Conservation (phyloP, 2,329 filamentous ascomycete species). For the Penicillium capsulatum region DNA sequence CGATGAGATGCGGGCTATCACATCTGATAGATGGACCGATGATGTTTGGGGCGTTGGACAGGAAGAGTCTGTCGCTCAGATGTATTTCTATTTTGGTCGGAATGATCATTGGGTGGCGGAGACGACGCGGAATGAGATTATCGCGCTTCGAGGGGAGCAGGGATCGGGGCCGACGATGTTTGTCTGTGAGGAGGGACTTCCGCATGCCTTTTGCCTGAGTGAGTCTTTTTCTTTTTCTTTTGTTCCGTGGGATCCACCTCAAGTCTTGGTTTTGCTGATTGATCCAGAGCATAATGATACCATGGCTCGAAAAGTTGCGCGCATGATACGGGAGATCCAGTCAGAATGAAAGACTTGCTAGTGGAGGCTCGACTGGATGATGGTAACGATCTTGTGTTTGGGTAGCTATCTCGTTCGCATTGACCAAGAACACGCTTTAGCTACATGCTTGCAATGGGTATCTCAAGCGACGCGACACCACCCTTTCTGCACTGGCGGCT, state of each 20-base stretch:
- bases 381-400: too few species aligned
- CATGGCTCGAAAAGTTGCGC: conserved; percentile 50
- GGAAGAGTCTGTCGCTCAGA: conserved; percentile 38
- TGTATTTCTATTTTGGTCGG: conserved; percentile 58
- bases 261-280: conserved; percentile 6
- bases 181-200: conserved; percentile 52
- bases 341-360: not conserved
- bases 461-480: conserved; percentile 18
- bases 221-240: conserved; percentile 24
- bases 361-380: too few species aligned
- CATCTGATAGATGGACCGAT: conserved; percentile 53
- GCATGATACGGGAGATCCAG: conserved; percentile 46
- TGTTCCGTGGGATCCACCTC: not conserved
- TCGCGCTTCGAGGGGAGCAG: conserved; percentile 41
- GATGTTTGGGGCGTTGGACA: conserved; percentile 55
- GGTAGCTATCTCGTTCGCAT: not conserved
- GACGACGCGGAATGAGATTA: conserved; percentile 53
- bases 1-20: conserved; percentile 56
- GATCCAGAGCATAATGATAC: conserved; percentile 39
- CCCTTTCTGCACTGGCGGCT: conserved; percentile 1
- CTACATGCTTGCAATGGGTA: conserved; percentile 19
- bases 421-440: conserved; percentile 7
- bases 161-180: conserved; percentile 49
- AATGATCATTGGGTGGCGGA: conserved; percentile 61
- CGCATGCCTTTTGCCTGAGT: conserved; percentile 59